Conservation (phyloP, 345 rosid genomes). For the Acer negundo region DNA sequence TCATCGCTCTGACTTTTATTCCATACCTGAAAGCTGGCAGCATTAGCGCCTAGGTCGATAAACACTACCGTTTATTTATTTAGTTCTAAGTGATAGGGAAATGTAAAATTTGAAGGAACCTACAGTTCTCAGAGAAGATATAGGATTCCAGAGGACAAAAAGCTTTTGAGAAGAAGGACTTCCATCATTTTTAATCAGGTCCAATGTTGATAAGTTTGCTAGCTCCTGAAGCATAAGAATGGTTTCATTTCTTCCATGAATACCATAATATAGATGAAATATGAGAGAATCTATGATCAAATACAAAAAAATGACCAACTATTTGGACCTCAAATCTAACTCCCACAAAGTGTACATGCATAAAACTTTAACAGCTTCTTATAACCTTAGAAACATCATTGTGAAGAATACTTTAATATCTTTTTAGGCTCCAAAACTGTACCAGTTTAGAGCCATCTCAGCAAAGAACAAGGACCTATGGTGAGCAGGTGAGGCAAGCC, state of each 20-base stretch:
- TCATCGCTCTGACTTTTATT: constrained; percentile 28
- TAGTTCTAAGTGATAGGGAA: constrained; percentile 5
- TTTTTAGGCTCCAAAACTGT: background rate
- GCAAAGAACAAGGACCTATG: constrained; percentile 4
- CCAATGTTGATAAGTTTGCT: constrained; percentile 76
- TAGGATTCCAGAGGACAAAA: constrained; percentile 89
- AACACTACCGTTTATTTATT: constrained; percentile 9
- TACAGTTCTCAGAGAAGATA: constrained; percentile 38
- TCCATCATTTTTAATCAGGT: constrained; percentile 81
- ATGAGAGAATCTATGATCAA: background rate
- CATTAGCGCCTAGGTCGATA: constrained; percentile 22
- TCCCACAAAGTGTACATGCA: background rate
- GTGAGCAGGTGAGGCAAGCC: constrained; percentile 5
- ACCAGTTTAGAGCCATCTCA: background rate
- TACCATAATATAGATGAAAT: constrained; percentile 9
- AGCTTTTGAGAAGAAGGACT: constrained; percentile 84
- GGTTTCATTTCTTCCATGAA: constrained; percentile 5
- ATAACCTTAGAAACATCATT: background rate
- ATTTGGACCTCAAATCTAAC: constrained; percentile 9
- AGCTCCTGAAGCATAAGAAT: constrained; percentile 69
- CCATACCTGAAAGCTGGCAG: constrained; percentile 46
- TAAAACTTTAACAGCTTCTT: background rate
- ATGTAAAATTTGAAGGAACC: constrained; percentile 22
- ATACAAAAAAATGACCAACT: background rate
- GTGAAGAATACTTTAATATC: background rate